Percentiles rank a stretch among this genome's conserved stretches.
Evolutionary conservation across 2,329 filamentous ascomycete genomes (phyloP).

Genomic region (Calycina marina): DNA sequence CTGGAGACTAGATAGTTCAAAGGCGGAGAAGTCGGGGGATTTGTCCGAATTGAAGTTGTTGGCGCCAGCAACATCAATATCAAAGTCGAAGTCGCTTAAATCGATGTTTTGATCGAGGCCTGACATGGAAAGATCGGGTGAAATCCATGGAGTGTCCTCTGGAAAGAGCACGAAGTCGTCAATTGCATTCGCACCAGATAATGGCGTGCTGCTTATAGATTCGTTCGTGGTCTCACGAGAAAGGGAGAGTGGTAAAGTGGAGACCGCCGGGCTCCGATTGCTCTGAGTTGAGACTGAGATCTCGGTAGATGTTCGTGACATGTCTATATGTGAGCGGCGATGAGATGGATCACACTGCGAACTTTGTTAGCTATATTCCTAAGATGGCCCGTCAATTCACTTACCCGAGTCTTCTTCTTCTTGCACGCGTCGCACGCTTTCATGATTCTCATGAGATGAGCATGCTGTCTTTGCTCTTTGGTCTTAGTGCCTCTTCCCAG

Average conservation of each 20-base stretch:
- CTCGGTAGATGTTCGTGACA: conserved; percentile 13
- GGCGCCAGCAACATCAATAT: conserved; percentile 10
- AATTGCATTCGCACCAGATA: conserved; percentile 13
- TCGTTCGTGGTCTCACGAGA: conserved; percentile 6
- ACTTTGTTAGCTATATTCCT: conserved; percentile 6
- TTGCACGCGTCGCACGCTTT: conserved; percentile 51
- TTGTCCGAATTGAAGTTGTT: conserved; percentile 3
- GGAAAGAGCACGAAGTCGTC: conserved; percentile 21
- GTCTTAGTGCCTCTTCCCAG: conserved; percentile 49
- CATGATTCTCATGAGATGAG: conserved; percentile 51
- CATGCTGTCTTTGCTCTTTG: conserved; percentile 53
- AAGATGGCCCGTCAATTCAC: conserved; percentile 1
- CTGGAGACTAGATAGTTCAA: conserved; percentile 6
- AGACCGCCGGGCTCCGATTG: conserved; percentile 8
- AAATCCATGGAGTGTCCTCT: conserved; percentile 15
- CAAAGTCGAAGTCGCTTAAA: conserved; percentile 16
- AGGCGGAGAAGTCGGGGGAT: conserved; percentile 11
- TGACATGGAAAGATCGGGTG: conserved; percentile 9
- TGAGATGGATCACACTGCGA: conserved; percentile 21
- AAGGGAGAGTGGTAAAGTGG: conserved; percentile 5
- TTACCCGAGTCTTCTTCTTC: conserved; percentile 43
- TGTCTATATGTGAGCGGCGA: conserved; percentile 12
- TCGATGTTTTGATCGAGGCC: conserved; percentile 10
- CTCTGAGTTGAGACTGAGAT: conserved; percentile 8
- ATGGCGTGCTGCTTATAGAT: conserved; percentile 8